Evolutionary conservation across 208 protist species (phyloP), one percentile per base, ranked within the genome.

Genomic region (Strigomonas galati): DNA sequence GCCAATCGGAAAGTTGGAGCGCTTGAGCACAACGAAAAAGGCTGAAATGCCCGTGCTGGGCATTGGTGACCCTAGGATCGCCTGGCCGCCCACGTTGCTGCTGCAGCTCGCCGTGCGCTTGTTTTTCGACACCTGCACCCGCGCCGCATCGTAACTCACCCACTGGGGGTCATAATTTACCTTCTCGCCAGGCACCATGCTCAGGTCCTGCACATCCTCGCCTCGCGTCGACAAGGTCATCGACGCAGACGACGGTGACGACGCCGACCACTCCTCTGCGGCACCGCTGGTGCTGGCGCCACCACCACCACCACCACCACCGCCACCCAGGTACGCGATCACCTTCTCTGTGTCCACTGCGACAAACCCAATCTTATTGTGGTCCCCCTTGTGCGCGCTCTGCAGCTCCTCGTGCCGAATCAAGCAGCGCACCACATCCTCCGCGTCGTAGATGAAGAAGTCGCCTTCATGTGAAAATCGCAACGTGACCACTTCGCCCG

Each of bases 11-110:
- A 65, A 68, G 48, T 93, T 88, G 21, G 68, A 71, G 27, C 88
- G 88, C 61, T 87, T 72, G 60, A 94, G 79, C 37, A 81, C 65
- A 27, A 97, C 65, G 6, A 92, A 71, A 78, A 97, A 97, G 17
- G 84, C 79, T 0, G 79, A 87, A 21, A 89, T 67, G n/a, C 91
- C 85, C 24, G 58, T 67, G 26, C 69, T 64, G 0, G 87, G 85
- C 62, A 96, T 63, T 37, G 71, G 77, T 6, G 82, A 85, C 27
- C 91, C 91, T 37, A 96, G 77, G 12, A 91, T 85, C 0, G 79
- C 82, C 37, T 89, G 81, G 10, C 87, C 82, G n/a, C 79, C 79
- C 43, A 79, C 64, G 27, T 83, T 82, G 58, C 74, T 79, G 55
- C 70, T 78, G 63, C 77, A 90, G 56, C 79, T 81, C 17, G 89